phyloP scores from a whole-genome alignment of 2,329 filamentous ascomycete species.

The Xylaria sp. region DNA sequence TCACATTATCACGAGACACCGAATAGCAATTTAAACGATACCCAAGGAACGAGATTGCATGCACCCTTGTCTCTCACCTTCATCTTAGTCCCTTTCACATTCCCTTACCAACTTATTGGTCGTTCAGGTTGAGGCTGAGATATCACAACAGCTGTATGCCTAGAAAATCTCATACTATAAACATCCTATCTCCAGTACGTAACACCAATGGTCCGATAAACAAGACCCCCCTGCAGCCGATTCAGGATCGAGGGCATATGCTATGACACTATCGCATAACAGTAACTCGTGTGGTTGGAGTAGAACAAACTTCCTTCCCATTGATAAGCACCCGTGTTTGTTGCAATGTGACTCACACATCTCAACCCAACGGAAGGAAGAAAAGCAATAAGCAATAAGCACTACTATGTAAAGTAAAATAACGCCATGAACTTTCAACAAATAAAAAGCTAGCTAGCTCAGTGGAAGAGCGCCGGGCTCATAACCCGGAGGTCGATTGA shows the following conservation, averaged over 20 bases:
- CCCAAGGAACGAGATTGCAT: not conserved
- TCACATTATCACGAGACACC: not conserved
- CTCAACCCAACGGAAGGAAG: too few relatives aligned
- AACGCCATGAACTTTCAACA: not conserved
- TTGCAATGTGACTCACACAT: not conserved
- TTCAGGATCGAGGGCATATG: not conserved
- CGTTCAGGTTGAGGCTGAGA: not conserved
- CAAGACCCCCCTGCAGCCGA: not conserved
- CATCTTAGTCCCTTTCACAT: not conserved
- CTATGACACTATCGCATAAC: not conserved
- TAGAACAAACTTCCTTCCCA: not conserved
- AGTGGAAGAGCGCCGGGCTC: slow-evolving; percentile 50
- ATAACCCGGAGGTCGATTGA: slow-evolving; percentile 51
- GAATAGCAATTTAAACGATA: not conserved
- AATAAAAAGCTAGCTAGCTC: slow-evolving; percentile 39
- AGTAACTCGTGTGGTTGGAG: too few relatives aligned
- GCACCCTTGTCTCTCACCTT: not conserved
- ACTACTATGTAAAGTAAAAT: too few relatives aligned
- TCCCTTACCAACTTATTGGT: not conserved
- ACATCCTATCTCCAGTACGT: not conserved
- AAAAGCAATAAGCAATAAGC: too few relatives aligned
- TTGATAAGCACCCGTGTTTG: not conserved
- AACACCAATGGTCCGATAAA: not conserved
- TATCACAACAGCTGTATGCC: not conserved
- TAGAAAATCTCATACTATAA: not conserved